Evolutionary conservation across 2,329 filamentous ascomycete genomes (phyloP).

Genomic region (Rhinocladiella similis): DNA sequence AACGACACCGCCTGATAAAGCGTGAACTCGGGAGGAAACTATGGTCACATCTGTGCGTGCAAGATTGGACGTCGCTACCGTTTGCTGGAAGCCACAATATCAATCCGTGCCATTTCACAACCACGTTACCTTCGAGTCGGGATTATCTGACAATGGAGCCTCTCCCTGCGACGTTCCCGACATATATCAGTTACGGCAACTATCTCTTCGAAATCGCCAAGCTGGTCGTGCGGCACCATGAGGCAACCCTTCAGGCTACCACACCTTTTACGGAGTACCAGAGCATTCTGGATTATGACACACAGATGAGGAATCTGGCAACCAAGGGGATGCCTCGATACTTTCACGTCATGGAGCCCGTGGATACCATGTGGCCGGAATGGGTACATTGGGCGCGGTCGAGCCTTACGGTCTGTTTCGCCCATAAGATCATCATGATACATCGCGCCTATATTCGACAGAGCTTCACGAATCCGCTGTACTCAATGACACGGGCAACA

Average conservation of each 20-base stretch:
- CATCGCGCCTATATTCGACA: slow-evolving; percentile 42
- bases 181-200: slow-evolving; percentile 36
- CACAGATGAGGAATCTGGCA: slow-evolving; percentile 36
- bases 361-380: slow-evolving; percentile 40
- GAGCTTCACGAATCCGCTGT: slow-evolving; percentile 45
- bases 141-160: slow-evolving; percentile 37
- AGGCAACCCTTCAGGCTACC: slow-evolving; percentile 37
- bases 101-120: slow-evolving; percentile 38
- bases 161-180: slow-evolving; percentile 30
- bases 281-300: slow-evolving; percentile 43
- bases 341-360: slow-evolving; percentile 35
- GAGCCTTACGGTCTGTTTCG: slow-evolving; percentile 34
- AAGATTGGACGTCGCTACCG: slow-evolving; percentile 46
- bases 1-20: slow-evolving; percentile 24
- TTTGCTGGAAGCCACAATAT: slow-evolving; percentile 42
- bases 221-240: slow-evolving; percentile 41
- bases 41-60: slow-evolving; percentile 41
- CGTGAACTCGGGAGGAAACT: slow-evolving; percentile 40
- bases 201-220: slow-evolving; percentile 40
- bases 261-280: slow-evolving; percentile 43
- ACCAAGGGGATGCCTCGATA: slow-evolving; percentile 38
- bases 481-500: slow-evolving; percentile 44
- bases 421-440: slow-evolving; percentile 49
- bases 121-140: slow-evolving; percentile 36
- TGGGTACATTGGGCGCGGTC: slow-evolving; percentile 43